Conservation (phyloP, 495 filamentous ascomycete genomes). For the Daldinia concentrica region DNA sequence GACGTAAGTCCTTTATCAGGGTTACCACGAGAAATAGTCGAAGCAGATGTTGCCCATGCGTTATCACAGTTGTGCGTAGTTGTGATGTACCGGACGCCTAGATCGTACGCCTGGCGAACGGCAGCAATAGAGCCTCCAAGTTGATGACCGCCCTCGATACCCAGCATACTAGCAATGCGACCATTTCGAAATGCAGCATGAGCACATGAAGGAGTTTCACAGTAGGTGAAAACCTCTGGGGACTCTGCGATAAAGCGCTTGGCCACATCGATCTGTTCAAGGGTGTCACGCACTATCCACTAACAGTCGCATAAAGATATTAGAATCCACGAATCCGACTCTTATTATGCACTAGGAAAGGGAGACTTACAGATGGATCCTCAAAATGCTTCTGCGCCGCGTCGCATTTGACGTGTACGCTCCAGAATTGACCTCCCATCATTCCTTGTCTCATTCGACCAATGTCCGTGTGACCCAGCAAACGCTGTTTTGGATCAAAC, state of each 20-base stretch:
- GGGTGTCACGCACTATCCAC: not conserved
- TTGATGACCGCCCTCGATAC: not conserved
- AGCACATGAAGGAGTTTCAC: not conserved
- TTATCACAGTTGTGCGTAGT: not conserved
- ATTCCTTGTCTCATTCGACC: constrained; percentile 33
- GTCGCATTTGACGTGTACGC: constrained; percentile 39
- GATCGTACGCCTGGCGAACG: not conserved
- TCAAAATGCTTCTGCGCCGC: constrained; percentile 28
- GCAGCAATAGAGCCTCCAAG: not conserved
- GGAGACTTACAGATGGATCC: constrained; percentile 35
- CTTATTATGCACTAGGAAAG: not conserved
- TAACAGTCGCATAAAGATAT: not conserved
- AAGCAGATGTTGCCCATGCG: not conserved
- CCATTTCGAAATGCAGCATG: not conserved
- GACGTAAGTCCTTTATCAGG: constrained; percentile 27
- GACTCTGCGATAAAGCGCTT: not conserved
- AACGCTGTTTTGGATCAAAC: constrained; percentile 42
- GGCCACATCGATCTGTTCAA: not conserved
- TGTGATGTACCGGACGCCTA: not conserved
- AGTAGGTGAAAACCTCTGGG: not conserved
- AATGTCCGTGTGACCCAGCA: constrained; percentile 40
- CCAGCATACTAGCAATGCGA: not conserved
- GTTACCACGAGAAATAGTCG: not conserved
- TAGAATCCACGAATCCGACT: not conserved
- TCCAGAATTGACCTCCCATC: constrained; percentile 52